Conservation (phyloP, 768 basidiomycete species). For the Phaeotremella skinneri region DNA sequence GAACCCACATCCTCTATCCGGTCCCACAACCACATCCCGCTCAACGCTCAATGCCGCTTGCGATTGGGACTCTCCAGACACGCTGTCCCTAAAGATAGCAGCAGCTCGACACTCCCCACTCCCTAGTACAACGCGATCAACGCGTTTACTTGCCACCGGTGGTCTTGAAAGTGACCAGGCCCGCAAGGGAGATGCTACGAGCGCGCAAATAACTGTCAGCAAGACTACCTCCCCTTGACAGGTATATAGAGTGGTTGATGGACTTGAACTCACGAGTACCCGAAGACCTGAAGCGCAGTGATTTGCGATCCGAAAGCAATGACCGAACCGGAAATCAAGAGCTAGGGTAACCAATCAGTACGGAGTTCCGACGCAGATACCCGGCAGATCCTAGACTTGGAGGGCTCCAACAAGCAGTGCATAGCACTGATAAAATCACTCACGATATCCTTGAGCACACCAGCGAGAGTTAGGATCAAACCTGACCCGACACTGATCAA, state of each 20-base stretch:
- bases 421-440: conserved; percentile 8
- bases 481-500: conserved; percentile 77
- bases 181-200: conserved; percentile 81
- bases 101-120: background rate
- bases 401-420: background rate
- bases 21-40: no score
- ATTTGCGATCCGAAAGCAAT: conserved; percentile 76
- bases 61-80: no score
- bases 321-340: conserved; percentile 88
- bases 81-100: no score
- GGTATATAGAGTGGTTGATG: background rate
- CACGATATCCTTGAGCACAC: conserved; percentile 75
- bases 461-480: conserved; percentile 85
- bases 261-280: conserved; percentile 52
- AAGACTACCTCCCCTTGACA: background rate
- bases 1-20: no score
- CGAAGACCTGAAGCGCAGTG: conserved; percentile 79
- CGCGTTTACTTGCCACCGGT: conserved; percentile 44
- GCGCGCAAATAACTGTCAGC: conserved; percentile 16
- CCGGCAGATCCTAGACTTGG: background rate
- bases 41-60: no score
- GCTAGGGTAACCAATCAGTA: conserved; percentile 31
- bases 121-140: background rate
- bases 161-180: conserved; percentile 82
- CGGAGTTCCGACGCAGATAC: background rate